phyloP scores from a whole-genome alignment of 78 protist genomes.

The Mastigamoeba balamuthi region DNA sequence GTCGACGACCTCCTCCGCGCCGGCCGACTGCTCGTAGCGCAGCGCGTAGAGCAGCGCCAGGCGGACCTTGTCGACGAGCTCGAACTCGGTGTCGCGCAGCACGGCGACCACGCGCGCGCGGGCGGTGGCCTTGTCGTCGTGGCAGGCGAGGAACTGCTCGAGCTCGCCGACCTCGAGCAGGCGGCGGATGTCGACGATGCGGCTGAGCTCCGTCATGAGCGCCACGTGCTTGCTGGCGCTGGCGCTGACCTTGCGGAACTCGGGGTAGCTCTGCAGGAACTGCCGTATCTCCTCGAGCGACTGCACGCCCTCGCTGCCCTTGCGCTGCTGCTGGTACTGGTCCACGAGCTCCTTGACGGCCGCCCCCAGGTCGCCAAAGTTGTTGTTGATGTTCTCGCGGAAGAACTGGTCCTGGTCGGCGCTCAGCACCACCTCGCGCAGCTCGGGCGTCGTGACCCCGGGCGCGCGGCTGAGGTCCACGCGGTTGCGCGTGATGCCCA shows the following conservation, averaged over 20 bases:
- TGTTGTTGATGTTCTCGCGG: conserved; percentile 46
- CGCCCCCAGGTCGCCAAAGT: conserved; percentile 88
- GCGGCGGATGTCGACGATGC: conserved; percentile 1
- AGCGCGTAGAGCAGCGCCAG: conserved; percentile 74
- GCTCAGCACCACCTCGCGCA: conserved; percentile 53
- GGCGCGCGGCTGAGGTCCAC: conserved; percentile 25
- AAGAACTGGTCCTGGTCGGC: conserved; percentile 68
- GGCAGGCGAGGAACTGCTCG: conserved; percentile 87
- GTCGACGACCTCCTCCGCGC: neutral
- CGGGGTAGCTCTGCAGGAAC: conserved; percentile 86
- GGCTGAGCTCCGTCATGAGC: conserved; percentile 41
- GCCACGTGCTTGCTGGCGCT: conserved; percentile 76
- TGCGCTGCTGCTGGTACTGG: conserved; percentile 38
- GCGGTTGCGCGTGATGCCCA: conserved; percentile 69
- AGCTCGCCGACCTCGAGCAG: conserved; percentile 62
- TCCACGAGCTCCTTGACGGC: conserved; percentile 69
- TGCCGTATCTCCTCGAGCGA: conserved; percentile 83
- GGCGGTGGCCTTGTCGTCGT: conserved; percentile 23
- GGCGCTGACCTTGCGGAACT: conserved; percentile 67
- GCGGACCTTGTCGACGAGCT: conserved; percentile 41
- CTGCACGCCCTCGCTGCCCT: conserved; percentile 45
- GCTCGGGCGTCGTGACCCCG: neutral
- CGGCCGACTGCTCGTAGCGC: conserved; percentile 55
- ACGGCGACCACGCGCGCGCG: neutral
- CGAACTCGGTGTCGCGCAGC: neutral